These are phyloP conservation scores for Lizanozyma gosingica DNA, from an alignment of 1,139 yeast genomes.

Conservation along the genomic window DNA sequence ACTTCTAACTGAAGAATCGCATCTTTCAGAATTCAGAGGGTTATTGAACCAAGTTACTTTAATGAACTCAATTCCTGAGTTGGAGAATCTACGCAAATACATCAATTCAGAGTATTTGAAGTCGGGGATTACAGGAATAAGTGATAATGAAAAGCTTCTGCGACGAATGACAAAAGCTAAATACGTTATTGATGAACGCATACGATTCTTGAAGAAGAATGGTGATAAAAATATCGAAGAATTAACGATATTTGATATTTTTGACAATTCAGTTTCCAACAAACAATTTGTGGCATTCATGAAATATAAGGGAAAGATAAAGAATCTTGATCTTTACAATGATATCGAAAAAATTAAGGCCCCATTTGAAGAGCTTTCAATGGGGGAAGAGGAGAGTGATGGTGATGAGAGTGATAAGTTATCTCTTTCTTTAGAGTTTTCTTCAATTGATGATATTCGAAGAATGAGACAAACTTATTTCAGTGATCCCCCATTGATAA, in stretches of 20 bases:
- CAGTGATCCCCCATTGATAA: slow-evolving; percentile 16
- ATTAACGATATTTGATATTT: slow-evolving; percentile 9
- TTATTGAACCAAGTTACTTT: slow-evolving; percentile 27
- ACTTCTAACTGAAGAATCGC: slow-evolving; percentile 17
- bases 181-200: not conserved
- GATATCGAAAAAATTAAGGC: slow-evolving; percentile 61
- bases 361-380: slow-evolving; percentile 50
- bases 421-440: slow-evolving; percentile 27
- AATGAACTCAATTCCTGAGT: slow-evolving; percentile 24
- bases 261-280: slow-evolving; percentile 35
- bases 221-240: not conserved
- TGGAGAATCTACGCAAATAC: slow-evolving; percentile 22
- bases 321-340: slow-evolving; percentile 53
- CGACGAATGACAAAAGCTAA: not conserved
- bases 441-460: slow-evolving; percentile 38
- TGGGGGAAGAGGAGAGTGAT: slow-evolving; percentile 10
- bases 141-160: not conserved
- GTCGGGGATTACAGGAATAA: not conserved
- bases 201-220: slow-evolving; percentile 1
- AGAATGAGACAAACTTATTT: slow-evolving; percentile 40
- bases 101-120: not conserved
- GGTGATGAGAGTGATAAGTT: slow-evolving; percentile 14
- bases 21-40: slow-evolving; percentile 29
- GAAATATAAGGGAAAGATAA: slow-evolving; percentile 35
- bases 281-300: slow-evolving; percentile 49